Conservation (phyloP, 2,329 filamentous ascomycete species). For the Rhinocladiella similis region DNA sequence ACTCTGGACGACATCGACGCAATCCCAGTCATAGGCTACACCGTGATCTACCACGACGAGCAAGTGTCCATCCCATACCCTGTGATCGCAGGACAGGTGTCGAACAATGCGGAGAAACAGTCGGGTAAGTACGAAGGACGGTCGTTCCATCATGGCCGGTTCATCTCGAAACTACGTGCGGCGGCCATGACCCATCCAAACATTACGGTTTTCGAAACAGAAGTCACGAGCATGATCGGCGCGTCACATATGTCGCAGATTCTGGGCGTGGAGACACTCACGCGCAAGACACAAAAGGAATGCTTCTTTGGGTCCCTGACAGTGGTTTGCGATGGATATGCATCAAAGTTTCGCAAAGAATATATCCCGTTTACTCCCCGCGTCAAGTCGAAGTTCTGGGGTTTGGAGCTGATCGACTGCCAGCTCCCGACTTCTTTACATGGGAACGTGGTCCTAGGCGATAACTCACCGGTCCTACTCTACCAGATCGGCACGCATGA, state of each 20-base stretch:
- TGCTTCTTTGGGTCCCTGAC: conserved; percentile 88
- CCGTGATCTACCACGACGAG: conserved; percentile 77
- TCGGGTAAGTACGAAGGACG: conserved; percentile 66
- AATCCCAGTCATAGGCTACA: conserved; percentile 79
- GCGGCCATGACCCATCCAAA: conserved; percentile 75
- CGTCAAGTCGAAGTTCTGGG: conserved; percentile 87
- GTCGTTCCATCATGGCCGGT: conserved; percentile 91
- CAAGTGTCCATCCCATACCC: conserved; percentile 80
- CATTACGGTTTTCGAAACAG: conserved; percentile 88
- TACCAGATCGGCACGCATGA: conserved; percentile 98
- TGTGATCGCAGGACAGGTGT: conserved; percentile 43
- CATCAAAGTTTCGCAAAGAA: conserved; percentile 84
- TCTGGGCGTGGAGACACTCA: conserved; percentile 77
- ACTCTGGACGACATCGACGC: conserved; percentile 90
- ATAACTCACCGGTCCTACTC: conserved; percentile 76
- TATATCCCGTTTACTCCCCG: conserved; percentile 67
- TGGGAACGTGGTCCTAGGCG: conserved; percentile 84
- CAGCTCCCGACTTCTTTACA: conserved; percentile 71
- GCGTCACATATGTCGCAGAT: conserved; percentile 69
- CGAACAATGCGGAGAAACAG: conserved; percentile 22
- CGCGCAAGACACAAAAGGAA: conserved; percentile 63
- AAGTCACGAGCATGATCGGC: conserved; percentile 73
- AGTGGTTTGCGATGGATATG: conserved; percentile 88
- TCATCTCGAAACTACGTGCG: conserved; percentile 77
- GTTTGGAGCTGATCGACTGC: conserved; percentile 86